Percentiles rank a stretch among this genome's conserved stretches.
Evolutionary conservation across 2,329 filamentous ascomycete genomes (phyloP).

Genomic region (Xylariaceae sp.): DNA sequence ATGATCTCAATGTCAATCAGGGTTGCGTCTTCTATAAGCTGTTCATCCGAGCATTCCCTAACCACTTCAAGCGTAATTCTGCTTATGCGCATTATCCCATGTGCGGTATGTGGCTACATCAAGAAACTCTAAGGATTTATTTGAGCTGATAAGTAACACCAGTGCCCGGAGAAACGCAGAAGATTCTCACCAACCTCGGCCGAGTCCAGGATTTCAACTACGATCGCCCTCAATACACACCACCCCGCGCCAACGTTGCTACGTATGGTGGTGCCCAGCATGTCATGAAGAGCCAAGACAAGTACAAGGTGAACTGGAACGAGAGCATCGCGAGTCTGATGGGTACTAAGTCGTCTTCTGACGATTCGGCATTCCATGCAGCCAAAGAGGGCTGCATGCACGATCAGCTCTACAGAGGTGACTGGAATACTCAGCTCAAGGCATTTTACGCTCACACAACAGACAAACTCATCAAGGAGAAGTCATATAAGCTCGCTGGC

Average conservation of each 20-base stretch:
- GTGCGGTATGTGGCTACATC: conserved; percentile 29
- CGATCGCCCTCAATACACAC: conserved; percentile 53
- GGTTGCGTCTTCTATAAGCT: conserved; percentile 85
- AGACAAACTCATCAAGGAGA: conserved; percentile 59
- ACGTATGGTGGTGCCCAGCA: conserved; percentile 61
- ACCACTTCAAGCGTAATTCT: conserved; percentile 74
- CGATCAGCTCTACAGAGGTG: conserved; percentile 57
- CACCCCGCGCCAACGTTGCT: conserved; percentile 53
- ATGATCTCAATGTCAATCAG: conserved; percentile 71
- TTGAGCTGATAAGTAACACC: conserved; percentile 22
- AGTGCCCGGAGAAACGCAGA: conserved; percentile 68
- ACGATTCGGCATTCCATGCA: conserved; percentile 48
- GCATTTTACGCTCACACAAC: conserved; percentile 64
- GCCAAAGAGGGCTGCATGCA: conserved; percentile 53
- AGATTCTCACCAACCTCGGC: conserved; percentile 66
- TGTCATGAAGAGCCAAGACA: conserved; percentile 58
- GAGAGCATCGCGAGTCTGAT: conserved; percentile 62
- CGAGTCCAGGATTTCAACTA: conserved; percentile 70
- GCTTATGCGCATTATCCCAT: conserved; percentile 81
- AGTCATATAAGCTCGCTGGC: conserved; percentile 60
- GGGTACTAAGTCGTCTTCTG: conserved; percentile 50
- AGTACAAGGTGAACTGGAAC: conserved; percentile 66
- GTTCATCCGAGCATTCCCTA: conserved; percentile 74
- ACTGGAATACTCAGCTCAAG: conserved; percentile 26
- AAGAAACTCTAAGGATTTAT: neutral